These are phyloP conservation scores for Hymenoscyphus albidus DNA, from an alignment of 2,329 filamentous ascomycete species.

Conservation along the genomic window DNA sequence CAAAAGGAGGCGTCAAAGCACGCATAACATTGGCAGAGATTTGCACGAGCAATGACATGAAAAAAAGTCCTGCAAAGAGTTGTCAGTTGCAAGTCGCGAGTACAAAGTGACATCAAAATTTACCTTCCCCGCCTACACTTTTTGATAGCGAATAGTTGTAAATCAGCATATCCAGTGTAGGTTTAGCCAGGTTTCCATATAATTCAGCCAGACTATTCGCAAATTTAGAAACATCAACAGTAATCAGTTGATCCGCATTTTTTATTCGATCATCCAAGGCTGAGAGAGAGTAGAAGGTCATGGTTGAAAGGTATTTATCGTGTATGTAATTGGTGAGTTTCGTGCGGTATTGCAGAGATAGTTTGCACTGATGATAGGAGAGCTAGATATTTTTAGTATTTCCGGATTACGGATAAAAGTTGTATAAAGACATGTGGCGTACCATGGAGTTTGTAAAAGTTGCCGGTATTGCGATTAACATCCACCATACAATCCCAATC, in stretches of 20 bases:
- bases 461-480: slow-evolving; percentile 91
- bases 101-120: background rate
- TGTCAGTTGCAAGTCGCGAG: background rate
- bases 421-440: slow-evolving; percentile 11
- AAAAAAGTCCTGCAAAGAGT: slow-evolving; percentile 59
- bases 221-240: slow-evolving; percentile 94
- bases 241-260: slow-evolving; percentile 96
- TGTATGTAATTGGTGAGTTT: slow-evolving; percentile 93
- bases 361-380: slow-evolving; percentile 93
- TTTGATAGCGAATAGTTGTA: slow-evolving; percentile 93
- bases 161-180: slow-evolving; percentile 89
- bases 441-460: slow-evolving; percentile 99
- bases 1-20: slow-evolving; percentile 89
- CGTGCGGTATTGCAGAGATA: slow-evolving; percentile 88
- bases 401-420: background rate
- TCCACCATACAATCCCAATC: slow-evolving; percentile 92
- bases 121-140: slow-evolving; percentile 86
- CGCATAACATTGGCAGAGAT: slow-evolving; percentile 89
- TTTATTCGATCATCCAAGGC: slow-evolving; percentile 96
- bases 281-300: slow-evolving; percentile 96
- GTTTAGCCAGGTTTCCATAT: slow-evolving; percentile 95
- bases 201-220: slow-evolving; percentile 91
- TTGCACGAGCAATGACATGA: slow-evolving; percentile 93
- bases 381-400: slow-evolving; percentile 50
- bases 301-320: slow-evolving; percentile 90